phyloP scores from a whole-genome alignment of 176 grass and related monocot genomes.

The Eragrostis curvula region DNA sequence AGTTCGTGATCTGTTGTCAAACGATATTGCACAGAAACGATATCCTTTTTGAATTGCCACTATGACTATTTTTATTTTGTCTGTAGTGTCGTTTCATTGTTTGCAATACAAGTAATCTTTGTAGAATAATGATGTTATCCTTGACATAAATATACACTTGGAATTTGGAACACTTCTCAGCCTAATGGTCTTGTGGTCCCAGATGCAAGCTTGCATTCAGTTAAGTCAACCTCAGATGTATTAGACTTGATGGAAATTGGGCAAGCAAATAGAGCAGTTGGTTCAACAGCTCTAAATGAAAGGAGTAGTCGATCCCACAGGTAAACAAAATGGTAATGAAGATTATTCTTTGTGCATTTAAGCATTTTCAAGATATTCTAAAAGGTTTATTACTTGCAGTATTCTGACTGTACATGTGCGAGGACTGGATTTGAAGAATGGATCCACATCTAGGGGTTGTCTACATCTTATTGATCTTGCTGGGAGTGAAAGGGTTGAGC shows the following conservation, averaged over 20 bases:
- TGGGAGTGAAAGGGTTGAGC: conserved; percentile 89
- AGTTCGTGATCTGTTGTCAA: conserved; percentile 92
- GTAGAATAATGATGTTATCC: conserved; percentile 10
- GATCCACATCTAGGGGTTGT: conserved; percentile 85
- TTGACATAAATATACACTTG: conserved; percentile 71
- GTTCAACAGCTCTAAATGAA: conserved; percentile 92
- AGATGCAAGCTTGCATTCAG: conserved; percentile 80
- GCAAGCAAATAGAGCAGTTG: conserved; percentile 84
- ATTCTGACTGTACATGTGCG: conserved; percentile 94
- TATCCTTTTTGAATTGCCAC: conserved; percentile 65
- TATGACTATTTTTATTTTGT: not conserved
- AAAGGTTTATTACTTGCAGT: conserved; percentile 50
- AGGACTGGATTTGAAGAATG: conserved; percentile 85
- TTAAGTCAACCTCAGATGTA: conserved; percentile 91
- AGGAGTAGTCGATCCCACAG: conserved; percentile 97
- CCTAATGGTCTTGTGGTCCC: conserved; percentile 90
- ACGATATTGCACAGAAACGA: conserved; percentile 87
- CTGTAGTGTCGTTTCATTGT: not conserved
- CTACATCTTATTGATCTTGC: conserved; percentile 95
- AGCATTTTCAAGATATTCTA: conserved; percentile 16
- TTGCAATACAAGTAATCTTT: not conserved
- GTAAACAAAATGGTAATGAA: conserved; percentile 37
- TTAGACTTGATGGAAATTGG: conserved; percentile 95
- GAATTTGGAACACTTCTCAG: conserved; percentile 89
- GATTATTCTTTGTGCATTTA: not conserved